Conservation (phyloP, 163 green algal species). For the Scenedesmus sp. region DNA sequence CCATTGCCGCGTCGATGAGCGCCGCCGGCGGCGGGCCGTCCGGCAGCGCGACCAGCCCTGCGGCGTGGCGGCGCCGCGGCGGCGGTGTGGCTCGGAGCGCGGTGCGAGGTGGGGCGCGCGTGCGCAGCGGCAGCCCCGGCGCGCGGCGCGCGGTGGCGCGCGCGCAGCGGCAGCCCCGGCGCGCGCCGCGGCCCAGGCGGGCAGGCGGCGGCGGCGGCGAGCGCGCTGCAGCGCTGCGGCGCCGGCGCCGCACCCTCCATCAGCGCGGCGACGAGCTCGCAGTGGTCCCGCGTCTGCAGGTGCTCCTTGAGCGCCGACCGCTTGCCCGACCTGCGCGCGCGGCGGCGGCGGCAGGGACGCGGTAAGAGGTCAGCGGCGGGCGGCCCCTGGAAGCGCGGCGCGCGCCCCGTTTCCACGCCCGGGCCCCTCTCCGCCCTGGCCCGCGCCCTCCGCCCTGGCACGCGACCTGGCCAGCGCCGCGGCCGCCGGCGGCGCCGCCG, state of each 20-base stretch:
- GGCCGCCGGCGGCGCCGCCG: no score
- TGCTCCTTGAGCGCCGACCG: constrained; percentile 38
- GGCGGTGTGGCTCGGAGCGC: not conserved
- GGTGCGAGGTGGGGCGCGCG: no score
- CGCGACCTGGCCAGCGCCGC: not conserved
- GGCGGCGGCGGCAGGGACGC: no score
- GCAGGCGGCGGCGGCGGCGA: no score
- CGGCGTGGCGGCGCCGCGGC: not conserved
- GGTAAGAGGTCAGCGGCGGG: no score
- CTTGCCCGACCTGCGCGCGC: constrained; percentile 34
- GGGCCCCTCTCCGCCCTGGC: not conserved
- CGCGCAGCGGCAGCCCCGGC: no score
- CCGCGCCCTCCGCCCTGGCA: not conserved
- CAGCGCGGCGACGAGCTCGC: constrained; percentile 31
- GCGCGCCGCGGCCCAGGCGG: no score
- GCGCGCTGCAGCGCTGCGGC: no score
- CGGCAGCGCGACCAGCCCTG: not conserved
- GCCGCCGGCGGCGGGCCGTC: not conserved
- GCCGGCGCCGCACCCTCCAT: constrained; percentile 13
- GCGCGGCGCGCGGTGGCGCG: no score
- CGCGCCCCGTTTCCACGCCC: not conserved
- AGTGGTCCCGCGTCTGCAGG: constrained; percentile 41
- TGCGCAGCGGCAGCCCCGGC: not conserved
- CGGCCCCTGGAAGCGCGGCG: no score
- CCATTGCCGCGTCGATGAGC: not conserved